These are phyloP conservation scores for Mortierella sp. DNA, from an alignment of 371 early-diverging fungal genomes.

Conservation along the genomic window DNA sequence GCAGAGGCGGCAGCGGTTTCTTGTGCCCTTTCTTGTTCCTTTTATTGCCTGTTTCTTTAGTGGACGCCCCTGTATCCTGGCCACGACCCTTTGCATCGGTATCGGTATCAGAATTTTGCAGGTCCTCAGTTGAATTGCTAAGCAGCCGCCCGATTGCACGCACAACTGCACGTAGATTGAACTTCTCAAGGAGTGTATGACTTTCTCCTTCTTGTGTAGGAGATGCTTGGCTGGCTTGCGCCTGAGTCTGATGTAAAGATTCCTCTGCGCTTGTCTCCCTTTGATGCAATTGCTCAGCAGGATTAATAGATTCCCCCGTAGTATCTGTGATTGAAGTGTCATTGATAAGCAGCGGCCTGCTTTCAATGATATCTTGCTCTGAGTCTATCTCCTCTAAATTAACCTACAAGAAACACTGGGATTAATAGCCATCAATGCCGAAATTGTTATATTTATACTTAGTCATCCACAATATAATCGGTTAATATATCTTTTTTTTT, in stretches of 20 bases:
- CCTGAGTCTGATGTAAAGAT: not conserved
- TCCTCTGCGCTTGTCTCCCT: not conserved
- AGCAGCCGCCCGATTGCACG: conserved; percentile 34
- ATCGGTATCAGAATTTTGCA: not conserved
- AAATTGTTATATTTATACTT: conserved; percentile 8
- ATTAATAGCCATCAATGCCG: not conserved
- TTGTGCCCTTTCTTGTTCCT: not conserved
- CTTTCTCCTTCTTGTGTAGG: not conserved
- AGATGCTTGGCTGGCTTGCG: not conserved
- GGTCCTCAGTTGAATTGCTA: not conserved
- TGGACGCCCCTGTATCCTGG: not conserved
- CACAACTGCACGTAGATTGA: conserved; percentile 8
- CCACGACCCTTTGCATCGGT: not conserved
- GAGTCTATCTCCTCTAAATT: not conserved
- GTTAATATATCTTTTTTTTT: not conserved
- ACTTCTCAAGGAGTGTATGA: not conserved
- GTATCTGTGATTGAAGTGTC: not conserved
- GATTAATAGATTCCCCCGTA: not conserved
- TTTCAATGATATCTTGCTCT: not conserved
- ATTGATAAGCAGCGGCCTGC: not conserved
- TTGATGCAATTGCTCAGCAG: not conserved
- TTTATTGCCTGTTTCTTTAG: not conserved
- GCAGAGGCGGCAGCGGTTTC: not conserved
- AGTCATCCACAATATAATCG: conserved; percentile 10
- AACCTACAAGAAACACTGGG: not conserved